A percentile compares a stretch with the other conserved stretches of the same genome.
These are phyloP conservation scores for Arthrobotrys sinensis DNA, from an alignment of 2,329 filamentous ascomycete species.

Conservation along the genomic window DNA sequence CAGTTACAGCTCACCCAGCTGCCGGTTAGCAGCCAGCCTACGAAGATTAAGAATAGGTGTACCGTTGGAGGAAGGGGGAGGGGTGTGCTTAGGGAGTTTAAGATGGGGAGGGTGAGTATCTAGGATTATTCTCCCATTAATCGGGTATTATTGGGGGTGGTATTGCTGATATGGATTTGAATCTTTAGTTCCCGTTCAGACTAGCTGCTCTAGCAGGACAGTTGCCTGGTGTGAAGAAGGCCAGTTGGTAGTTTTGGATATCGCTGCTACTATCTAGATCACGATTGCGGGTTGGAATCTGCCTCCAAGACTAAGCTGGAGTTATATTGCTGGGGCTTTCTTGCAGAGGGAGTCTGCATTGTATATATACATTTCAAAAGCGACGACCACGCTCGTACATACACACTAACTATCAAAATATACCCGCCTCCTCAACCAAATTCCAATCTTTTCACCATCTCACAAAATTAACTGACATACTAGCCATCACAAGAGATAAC, in stretches of 20 bases:
- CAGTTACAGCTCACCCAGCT: constrained; percentile 94
- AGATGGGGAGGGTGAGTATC: constrained; percentile 85
- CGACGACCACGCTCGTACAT: constrained; percentile 29
- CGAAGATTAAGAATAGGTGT: constrained; percentile 94
- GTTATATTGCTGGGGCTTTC: background rate
- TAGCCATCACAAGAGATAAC: background rate
- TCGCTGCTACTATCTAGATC: constrained; percentile 3
- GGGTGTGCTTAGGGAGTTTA: constrained; percentile 93
- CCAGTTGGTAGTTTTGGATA: constrained; percentile 81
- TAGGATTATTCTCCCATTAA: background rate
- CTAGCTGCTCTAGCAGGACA: constrained; percentile 87
- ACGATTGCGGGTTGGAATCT: background rate
- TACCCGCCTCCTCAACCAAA: constrained; percentile 27
- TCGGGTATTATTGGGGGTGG: constrained; percentile 37
- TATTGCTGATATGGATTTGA: constrained; percentile 44
- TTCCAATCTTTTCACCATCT: background rate
- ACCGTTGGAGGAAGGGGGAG: constrained; percentile 90
- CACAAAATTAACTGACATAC: too few species aligned
- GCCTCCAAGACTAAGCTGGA: background rate
- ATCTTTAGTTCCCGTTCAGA: constrained; percentile 86
- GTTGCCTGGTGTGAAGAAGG: constrained; percentile 93
- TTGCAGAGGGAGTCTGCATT: background rate
- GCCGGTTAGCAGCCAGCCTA: constrained; percentile 94
- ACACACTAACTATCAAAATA: constrained; percentile 38
- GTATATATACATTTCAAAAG: constrained; percentile 33